These are phyloP conservation scores for Juncus inflexus DNA, from an alignment of 176 grass and related monocot genomes.

Conservation along the genomic window DNA sequence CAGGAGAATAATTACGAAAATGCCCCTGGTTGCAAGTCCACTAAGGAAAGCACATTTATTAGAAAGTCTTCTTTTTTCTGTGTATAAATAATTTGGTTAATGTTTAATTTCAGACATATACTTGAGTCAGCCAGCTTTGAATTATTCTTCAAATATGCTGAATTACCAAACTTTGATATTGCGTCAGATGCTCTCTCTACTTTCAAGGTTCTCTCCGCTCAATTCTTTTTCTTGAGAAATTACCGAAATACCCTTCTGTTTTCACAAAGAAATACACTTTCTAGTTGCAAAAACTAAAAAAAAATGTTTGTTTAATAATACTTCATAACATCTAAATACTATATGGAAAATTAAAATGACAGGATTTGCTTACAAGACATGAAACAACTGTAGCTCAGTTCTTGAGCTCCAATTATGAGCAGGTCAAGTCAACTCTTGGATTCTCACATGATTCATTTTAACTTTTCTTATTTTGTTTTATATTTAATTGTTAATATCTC, in stretches of 20 bases:
- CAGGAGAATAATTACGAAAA: too few relatives aligned
- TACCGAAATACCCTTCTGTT: neutral
- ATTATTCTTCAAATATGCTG: conserved; percentile 96
- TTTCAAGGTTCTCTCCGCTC: conserved; percentile 72
- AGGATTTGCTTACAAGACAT: conserved; percentile 99
- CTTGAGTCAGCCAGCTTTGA: conserved; percentile 94
- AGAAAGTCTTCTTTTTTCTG: conserved; percentile 8
- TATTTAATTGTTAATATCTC: conserved; percentile 6
- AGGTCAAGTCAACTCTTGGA: conserved; percentile 36
- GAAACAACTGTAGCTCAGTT: conserved; percentile 73
- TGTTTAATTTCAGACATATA: conserved; percentile 86
- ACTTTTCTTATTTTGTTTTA: conserved; percentile 12
- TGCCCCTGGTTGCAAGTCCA: neutral
- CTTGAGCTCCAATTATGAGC: conserved; percentile 69
- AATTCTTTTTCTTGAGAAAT: neutral
- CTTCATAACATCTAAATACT: too few relatives aligned
- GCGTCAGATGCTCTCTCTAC: conserved; percentile 98
- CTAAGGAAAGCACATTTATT: neutral
- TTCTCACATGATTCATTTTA: too few relatives aligned
- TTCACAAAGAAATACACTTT: neutral
- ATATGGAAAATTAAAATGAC: neutral
- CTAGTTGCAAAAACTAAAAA: conserved; percentile 4
- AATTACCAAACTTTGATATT: conserved; percentile 99
- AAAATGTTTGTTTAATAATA: neutral
- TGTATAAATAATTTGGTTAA: neutral